Evolutionary conservation across 106 monocot species (phyloP), one percentile per base, ranked within the genome.

Genomic region (Acorus gramineus): DNA sequence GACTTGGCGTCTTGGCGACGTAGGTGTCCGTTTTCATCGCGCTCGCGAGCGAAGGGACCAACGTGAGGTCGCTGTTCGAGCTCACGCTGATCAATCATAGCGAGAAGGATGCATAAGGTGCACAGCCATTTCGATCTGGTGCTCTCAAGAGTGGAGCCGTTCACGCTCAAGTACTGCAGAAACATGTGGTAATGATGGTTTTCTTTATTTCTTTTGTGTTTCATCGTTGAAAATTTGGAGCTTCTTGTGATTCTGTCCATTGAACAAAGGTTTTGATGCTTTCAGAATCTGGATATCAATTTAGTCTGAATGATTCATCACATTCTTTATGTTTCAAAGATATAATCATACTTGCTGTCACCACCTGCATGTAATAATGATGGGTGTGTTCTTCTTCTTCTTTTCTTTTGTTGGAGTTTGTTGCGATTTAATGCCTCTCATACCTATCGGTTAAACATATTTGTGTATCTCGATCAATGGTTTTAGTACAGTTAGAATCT

Each of bases 11-110:
- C 28, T 28, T 28, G 28, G 66, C 53, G 6, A 4, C 10, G 3
- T 66, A 66, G 4, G 66, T 66, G 42, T 66, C 66, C 7, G 44
- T 66, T 42, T 66, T 66, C 53, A 45, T 66, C 54, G 66, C 66
- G 44, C 66, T 66, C 8, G 66, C 66, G 28, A 66, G 66, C 66
- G 66, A 66, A 9, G 66, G 66, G 3, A 53, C 53, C 9, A 54
- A 45, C 42, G 66, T 66, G 66, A 52, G 66, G 53, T 52, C 66
- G 14, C 66, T 53, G 51, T 66, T 66, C 7, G 66, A 66, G 53
- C 43, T 66, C 4, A 66, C 66, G 14, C 53, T 66, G 53, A 14
- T 66, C 42, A 54, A 66, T 44, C 66, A 66, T 42, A 66, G 66
- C 44, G 53, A 42, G 14, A 66, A 44, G 66, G 66, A 14, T 42